Conservation (phyloP, 495 filamentous ascomycete genomes). For the Cercophora scortea region DNA sequence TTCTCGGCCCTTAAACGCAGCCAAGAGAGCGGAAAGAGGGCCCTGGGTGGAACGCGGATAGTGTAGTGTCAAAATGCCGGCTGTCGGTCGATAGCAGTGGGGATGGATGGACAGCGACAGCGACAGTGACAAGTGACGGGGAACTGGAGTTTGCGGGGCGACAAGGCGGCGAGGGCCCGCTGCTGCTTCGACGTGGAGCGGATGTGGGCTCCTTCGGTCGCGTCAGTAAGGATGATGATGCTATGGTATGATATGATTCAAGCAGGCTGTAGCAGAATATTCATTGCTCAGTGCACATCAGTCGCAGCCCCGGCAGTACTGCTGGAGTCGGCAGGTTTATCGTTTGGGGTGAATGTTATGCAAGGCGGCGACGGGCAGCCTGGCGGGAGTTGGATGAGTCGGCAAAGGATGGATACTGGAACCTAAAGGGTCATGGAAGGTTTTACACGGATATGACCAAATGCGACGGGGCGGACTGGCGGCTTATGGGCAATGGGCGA, state of each 20-base stretch:
- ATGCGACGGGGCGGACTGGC: no score
- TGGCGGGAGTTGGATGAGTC: not conserved
- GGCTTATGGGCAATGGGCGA: no score
- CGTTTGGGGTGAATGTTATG: not conserved
- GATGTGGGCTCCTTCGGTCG: not conserved
- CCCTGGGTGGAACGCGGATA: not conserved
- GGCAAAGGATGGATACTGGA: not conserved
- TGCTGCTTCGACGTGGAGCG: not conserved
- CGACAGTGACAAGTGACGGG: not conserved
- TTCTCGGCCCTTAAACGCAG: conserved; percentile 3
- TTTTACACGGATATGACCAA: no score
- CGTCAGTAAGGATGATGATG: not conserved
- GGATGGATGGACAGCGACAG: not conserved
- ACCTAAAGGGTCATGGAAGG: no score
- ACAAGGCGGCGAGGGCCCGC: not conserved
- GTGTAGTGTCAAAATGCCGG: not conserved
- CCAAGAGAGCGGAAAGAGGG: not conserved
- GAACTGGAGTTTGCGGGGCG: not conserved
- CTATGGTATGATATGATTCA: no score
- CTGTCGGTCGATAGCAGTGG: not conserved
- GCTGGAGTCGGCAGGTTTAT: not conserved
- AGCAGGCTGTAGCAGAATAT: no score
- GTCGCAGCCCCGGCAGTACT: not conserved
- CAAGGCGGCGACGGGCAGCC: not conserved
- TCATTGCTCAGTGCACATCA: no score